Base-by-base conservation (phyloP, 768 basidiomycete species). In the Phylloporus sp. region DNA sequence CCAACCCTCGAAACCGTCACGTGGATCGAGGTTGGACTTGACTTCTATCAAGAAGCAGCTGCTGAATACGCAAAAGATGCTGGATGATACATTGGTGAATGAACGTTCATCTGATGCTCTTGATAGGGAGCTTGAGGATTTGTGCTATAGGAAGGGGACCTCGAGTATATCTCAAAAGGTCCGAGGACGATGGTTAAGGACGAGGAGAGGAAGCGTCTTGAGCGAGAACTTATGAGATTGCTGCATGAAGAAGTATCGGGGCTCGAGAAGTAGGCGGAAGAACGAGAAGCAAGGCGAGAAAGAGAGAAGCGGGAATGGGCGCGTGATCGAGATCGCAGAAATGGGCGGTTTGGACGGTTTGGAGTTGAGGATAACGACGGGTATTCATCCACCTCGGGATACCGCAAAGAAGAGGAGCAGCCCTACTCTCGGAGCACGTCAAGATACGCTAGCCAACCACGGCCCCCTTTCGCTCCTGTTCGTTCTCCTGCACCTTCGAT, bases 181-280 rank as follows among this genome's bases (percentile, higher is more conserved):
- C 82, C 91, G 1, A 78, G 84, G 53, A 80, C 83, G 4, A 65
- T 73, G 11, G 77, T 80, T 16, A 88, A 88, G 70, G 93, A 97
- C 50, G 88, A 93, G 57, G 94, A 98, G 64, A 76, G 86, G 49
- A 73, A 95, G 20, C 80, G 84, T 57, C 75, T 97, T 26, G 95
- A 99, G 70, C 78, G 95, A 39, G 93, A 98, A 60, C 73, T 97
- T 18, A 68, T 95, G 50, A 75, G 77, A 41, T 73, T 99, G 47
- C 81, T 90, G 83, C 94, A 98, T 62, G 92, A 95, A 63, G 80
- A 86, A 41, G 76, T 99, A 6, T 95, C 95, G 0, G 91, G 91
- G 49, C 79, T 99, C 7, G 93, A 98, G 70, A 78, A 85, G 57
- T 84, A 81, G 66, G 82, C 95, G 43, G 82, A 90, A 62, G 84